These are phyloP conservation scores for Haematococcus lacustris DNA, from an alignment of 139 green algal species.

Conservation along the genomic window DNA sequence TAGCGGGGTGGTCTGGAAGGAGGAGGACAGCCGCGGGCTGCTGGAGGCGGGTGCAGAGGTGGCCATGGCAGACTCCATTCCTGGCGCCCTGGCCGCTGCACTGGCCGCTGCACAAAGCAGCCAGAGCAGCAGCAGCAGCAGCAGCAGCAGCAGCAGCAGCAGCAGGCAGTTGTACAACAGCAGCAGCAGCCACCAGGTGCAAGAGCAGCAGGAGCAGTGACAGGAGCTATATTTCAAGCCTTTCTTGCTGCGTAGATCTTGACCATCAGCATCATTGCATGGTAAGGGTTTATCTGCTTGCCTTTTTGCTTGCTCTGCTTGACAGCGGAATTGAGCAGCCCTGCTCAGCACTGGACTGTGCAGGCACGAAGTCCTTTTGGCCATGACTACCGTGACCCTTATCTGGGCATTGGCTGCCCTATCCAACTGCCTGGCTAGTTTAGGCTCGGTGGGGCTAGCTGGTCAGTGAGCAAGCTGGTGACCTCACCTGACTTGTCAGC, in stretches of 20 bases:
- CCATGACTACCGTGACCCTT: too few relatives aligned
- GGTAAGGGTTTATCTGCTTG: neutral
- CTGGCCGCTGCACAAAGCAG: neutral
- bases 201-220: neutral
- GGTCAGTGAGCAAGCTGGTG: too few relatives aligned
- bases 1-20: constrained; percentile 34
- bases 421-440: too few relatives aligned
- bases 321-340: too few relatives aligned
- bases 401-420: too few relatives aligned
- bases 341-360: too few relatives aligned
- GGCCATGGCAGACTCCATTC: neutral
- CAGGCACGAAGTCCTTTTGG: too few relatives aligned
- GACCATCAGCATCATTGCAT: neutral
- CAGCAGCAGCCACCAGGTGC: neutral
- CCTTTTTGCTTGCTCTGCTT: neutral
- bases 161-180: neutral
- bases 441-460: too few relatives aligned
- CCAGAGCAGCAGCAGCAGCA: neutral
- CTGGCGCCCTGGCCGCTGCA: neutral
- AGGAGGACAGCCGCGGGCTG: neutral
- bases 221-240: neutral
- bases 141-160: neutral
- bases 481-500: too few relatives aligned
- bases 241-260: too few relatives aligned
- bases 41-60: neutral